Evolutionary conservation across 352 stramenopile species (phyloP).

Genomic region (Phytophthora hybrid): DNA sequence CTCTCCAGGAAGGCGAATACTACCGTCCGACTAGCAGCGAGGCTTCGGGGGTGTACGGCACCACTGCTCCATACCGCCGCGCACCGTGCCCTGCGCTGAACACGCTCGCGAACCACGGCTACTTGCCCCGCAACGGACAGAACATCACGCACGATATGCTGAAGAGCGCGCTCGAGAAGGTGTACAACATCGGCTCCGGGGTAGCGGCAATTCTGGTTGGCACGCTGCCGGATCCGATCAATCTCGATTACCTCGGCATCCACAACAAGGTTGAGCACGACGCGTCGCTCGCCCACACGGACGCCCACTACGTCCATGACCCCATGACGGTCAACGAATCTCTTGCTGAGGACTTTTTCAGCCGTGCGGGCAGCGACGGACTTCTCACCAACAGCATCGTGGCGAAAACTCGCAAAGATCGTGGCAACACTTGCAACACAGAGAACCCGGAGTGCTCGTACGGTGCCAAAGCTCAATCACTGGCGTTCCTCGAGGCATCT

Average conservation of each 20-base stretch:
- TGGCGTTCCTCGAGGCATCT: slow-evolving; percentile 36
- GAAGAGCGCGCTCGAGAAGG: slow-evolving; percentile 29
- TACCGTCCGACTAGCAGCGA: slow-evolving; percentile 30
- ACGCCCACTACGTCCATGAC: slow-evolving; percentile 46
- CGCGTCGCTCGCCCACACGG: slow-evolving; percentile 51
- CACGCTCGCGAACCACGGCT: slow-evolving; percentile 58
- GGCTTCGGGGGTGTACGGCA: slow-evolving; percentile 37
- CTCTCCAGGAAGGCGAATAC: slow-evolving; percentile 37
- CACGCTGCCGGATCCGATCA: slow-evolving; percentile 34
- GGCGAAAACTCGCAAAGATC: slow-evolving; percentile 31
- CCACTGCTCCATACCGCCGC: slow-evolving; percentile 34
- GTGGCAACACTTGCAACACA: slow-evolving; percentile 36
- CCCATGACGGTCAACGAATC: slow-evolving; percentile 35
- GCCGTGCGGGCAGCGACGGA: slow-evolving; percentile 28
- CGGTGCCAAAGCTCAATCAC: slow-evolving; percentile 26
- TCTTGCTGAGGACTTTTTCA: slow-evolving; percentile 42
- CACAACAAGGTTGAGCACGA: slow-evolving; percentile 64
- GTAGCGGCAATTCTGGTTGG: slow-evolving; percentile 36
- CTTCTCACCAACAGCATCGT: slow-evolving; percentile 37
- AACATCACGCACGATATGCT: slow-evolving; percentile 43
- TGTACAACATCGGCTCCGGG: slow-evolving; percentile 45
- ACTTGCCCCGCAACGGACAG: slow-evolving; percentile 50
- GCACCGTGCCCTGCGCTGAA: slow-evolving; percentile 61
- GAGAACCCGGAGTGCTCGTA: slow-evolving; percentile 42
- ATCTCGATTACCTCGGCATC: slow-evolving; percentile 48